Base-by-base conservation (phyloP, 2,329 filamentous ascomycete species). In the Verticillium nonalfalfae region DNA sequence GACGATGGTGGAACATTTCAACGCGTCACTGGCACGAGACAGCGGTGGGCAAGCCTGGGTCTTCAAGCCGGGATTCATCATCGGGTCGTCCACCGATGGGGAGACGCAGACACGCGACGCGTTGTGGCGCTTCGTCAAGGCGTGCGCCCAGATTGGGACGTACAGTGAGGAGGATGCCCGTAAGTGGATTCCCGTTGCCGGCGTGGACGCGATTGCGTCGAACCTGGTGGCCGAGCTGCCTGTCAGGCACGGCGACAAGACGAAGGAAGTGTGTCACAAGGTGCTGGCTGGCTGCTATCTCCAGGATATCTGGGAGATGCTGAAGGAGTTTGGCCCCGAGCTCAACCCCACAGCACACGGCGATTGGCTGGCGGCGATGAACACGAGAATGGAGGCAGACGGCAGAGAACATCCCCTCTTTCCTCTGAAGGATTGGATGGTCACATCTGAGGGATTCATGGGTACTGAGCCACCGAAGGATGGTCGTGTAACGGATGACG, bases 31-130 rank as follows among this genome's bases (percentile, higher is more conserved):
- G 40, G 35, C 59, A 9, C 62, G 65, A 2, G 45, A 61, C 1
- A 39, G 60, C 7, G 7, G 60, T 56, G 0, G 58, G 50, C 1
- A 13, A 9, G 15, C 66, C 7, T 66, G 62, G 1, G 62, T 66
- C 2, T 56, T 70, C 6, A 70, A 68, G 39, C 68, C 67, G 1
- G 67, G 67, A 0, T 58, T 65, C 7, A 68, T 70, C 7, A 66
- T 70, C 13, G 68, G 68, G 4, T 61, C 62, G 4, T 60, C 58
- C 4, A 38, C 57, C 3, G 39, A 59, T 10, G 67, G 68, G 0
- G 61, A 68, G 2, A 64, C 67, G 9, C 69, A 70, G 38, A 56
- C 62, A 3, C 67, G 69, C 35, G 68, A 70, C 39, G 67, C 66
- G 3, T 34, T 69, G 21, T 69, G 68, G 66, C 62, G 67, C 4